These are phyloP conservation scores for Nicotiana undulata DNA, from an alignment of 257 asterid species.

Conservation along the genomic window DNA sequence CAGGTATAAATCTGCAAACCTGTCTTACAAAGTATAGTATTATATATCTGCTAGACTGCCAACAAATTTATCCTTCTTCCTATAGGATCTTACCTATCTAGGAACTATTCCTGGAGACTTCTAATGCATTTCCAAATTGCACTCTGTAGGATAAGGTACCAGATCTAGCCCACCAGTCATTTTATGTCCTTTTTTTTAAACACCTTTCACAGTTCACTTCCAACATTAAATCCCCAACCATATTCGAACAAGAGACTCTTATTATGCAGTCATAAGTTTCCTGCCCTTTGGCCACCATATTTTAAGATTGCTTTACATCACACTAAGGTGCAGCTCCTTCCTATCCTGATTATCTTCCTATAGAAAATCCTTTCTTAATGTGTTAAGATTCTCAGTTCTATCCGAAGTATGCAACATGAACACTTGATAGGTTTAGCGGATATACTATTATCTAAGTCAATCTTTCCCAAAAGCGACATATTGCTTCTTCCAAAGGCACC, in stretches of 20 bases:
- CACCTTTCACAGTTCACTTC: background rate
- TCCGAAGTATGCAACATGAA: background rate
- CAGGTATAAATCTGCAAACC: background rate
- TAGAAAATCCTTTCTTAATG: too few species aligned
- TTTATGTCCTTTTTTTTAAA: too few species aligned
- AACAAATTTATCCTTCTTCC: background rate
- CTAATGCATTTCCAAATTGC: background rate
- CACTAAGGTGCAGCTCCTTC: too few species aligned
- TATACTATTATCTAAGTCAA: background rate
- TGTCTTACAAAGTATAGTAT: background rate
- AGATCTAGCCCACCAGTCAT: background rate
- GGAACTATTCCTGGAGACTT: background rate
- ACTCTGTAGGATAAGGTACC: background rate
- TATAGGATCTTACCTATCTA: background rate
- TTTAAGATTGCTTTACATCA: too few species aligned
- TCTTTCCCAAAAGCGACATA: background rate
- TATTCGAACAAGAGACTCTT: too few species aligned
- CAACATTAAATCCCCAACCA: background rate
- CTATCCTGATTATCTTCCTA: too few species aligned
- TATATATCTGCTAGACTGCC: background rate
- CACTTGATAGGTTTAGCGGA: background rate
- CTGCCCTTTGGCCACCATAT: too few species aligned
- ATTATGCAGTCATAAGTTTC: too few species aligned
- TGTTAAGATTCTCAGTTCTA: too few species aligned
- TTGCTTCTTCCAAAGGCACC: too few species aligned